Evolutionary conservation across 495 filamentous ascomycete genomes (phyloP), one percentile per base, ranked within the genome.

Genomic region (Evernia prunastri): DNA sequence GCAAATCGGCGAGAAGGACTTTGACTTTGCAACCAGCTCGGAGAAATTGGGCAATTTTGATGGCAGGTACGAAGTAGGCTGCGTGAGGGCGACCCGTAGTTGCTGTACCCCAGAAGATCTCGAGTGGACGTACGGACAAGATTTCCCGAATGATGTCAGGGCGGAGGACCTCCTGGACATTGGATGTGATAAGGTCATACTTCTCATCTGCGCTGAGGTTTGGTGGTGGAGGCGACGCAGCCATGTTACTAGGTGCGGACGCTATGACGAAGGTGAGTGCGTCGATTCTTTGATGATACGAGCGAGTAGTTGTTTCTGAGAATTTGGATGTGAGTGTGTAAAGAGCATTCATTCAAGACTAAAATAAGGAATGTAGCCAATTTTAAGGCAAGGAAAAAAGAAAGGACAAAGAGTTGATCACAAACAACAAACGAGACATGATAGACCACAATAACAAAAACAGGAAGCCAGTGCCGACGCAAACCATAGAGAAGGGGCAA

Each of bases 1-100:
- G 89, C 70, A 89, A 81, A 64, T 77, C 76, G 60, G 76, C 75
- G 65, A 75, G 72, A 20, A 73, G 71, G 64, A 68, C 42, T 20
- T 42, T 60, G 56, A 69, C 66, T 43, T 68, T 59, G 23, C 68
- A 69, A 8, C 66, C 68, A 11, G 66, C 68, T 20, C 49, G 27
- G 36, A 69, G 47, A 37, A 69, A 68, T 53, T 69, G 66, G 15
- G 68, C 66, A 33, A 69, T 68, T 37, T 69, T 69, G 42, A 69
- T 61, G 17, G 61, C 61, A 12, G 67, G 67, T 20, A 69, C 66
- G 10, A 69, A 58, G 39, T 69, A 69, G 49, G 61, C 67, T 36
- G 56, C 58, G 54, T 69, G 67, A 0, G 67, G 67, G 29, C 57
- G 51, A 42, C 67, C 67, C 13, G 67, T 69, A 31, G 63, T 66